phyloP scores from a whole-genome alignment of 495 filamentous ascomycete genomes.

The Viridothelium virens region DNA sequence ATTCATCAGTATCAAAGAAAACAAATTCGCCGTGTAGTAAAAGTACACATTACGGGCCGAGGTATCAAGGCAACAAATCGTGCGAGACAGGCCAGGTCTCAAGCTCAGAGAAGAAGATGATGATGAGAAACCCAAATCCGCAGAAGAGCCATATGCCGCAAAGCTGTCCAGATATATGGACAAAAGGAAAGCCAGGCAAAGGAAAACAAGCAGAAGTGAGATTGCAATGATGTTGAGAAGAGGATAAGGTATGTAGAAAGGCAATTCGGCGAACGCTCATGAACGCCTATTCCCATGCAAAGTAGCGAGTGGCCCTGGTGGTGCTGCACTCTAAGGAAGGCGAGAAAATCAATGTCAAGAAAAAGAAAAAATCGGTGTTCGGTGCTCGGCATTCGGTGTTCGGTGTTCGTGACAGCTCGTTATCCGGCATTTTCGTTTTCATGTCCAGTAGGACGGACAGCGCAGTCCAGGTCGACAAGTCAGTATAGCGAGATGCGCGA shows the following conservation, averaged over 20 bases:
- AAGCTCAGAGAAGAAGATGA: not conserved
- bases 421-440: not conserved
- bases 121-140: not conserved
- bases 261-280: not conserved
- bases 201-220: not conserved
- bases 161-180: not conserved
- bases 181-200: not conserved
- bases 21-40: not conserved
- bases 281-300: not conserved
- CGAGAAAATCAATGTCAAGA: not conserved
- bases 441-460: too few relatives aligned
- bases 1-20: not conserved
- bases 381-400: not conserved
- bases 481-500: not conserved
- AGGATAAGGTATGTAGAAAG: not conserved
- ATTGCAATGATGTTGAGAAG: not conserved
- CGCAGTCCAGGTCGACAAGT: not conserved
- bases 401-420: not conserved
- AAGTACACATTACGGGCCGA: conserved; percentile 10
- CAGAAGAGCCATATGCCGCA: not conserved
- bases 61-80: not conserved
- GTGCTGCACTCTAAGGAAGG: not conserved
- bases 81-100: not conserved
- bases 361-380: not conserved
- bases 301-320: not conserved